phyloP scores from a whole-genome alignment of 345 rosid genomes.

The Leavenworthia alabamica region DNA sequence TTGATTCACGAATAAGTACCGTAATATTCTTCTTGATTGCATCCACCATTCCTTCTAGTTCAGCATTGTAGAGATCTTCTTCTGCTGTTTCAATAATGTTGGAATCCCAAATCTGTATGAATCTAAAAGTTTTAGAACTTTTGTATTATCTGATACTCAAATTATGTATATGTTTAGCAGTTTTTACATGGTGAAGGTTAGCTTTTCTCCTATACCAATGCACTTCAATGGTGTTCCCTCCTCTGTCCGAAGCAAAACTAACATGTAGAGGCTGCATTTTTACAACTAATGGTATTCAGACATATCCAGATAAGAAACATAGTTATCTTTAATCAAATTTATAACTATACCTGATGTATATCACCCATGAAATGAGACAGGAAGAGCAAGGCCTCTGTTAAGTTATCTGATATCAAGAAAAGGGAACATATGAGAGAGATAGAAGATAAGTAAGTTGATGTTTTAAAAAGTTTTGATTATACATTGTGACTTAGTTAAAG shows the following conservation, averaged over 20 bases:
- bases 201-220: conserved; percentile 75
- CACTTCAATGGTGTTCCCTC: conserved; percentile 77
- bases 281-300: neutral
- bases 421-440: neutral
- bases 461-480: conserved; percentile 1
- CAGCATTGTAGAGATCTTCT: conserved; percentile 41
- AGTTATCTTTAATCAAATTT: neutral
- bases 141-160: neutral
- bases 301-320: neutral
- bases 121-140: neutral
- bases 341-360: conserved; percentile 62
- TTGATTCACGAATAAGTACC: conserved; percentile 36
- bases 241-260: conserved; percentile 64
- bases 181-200: conserved; percentile 77
- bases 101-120: conserved; percentile 67
- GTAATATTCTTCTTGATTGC: conserved; percentile 64
- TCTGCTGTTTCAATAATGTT: conserved; percentile 66
- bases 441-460: neutral
- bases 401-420: conserved; percentile 52
- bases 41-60: conserved; percentile 45
- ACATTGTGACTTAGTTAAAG: conserved; percentile 46
- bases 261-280: conserved; percentile 71
- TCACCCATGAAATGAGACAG: conserved; percentile 87
- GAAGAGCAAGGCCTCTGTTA: conserved; percentile 84
- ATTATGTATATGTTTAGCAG: neutral